Evolutionary conservation across 352 stramenopile genomes (phyloP).

Genomic region (Blastocystis sp.): DNA sequence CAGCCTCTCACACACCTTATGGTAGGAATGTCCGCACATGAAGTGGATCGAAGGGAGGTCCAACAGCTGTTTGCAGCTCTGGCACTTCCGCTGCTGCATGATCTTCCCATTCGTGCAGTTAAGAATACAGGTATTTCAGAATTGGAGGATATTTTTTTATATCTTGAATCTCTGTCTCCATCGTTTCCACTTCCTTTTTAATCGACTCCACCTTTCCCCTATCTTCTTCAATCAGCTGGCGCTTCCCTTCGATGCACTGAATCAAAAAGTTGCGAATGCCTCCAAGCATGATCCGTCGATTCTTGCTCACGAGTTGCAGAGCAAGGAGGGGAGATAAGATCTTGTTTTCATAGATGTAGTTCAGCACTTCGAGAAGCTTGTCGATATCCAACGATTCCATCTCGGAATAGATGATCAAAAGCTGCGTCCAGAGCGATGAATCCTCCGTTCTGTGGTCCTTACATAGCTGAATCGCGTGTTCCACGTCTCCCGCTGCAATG

Average conservation of each 20-base stretch:
- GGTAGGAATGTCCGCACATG: conserved; percentile 81
- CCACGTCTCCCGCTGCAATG: conserved; percentile 81
- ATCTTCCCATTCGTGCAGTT: conserved; percentile 9
- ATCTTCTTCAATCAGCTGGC: conserved; percentile 76
- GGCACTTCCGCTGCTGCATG: conserved; percentile 77
- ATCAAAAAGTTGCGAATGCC: conserved; percentile 78
- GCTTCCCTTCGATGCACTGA: conserved; percentile 73
- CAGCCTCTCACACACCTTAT: conserved; percentile 61
- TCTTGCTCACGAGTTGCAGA: conserved; percentile 73
- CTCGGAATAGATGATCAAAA: conserved; percentile 80
- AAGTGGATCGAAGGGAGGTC: conserved; percentile 83
- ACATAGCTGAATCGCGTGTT: conserved; percentile 78
- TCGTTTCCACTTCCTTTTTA: conserved; percentile 77
- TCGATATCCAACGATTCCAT: conserved; percentile 16
- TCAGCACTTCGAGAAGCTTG: conserved; percentile 14
- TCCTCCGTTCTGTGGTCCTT: conserved; percentile 80
- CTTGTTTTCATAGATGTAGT: conserved; percentile 55
- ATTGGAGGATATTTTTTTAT: conserved; percentile 65
- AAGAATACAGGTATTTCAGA: neutral
- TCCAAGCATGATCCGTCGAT: conserved; percentile 72
- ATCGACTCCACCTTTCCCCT: conserved; percentile 78
- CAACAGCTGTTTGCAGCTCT: conserved; percentile 78
- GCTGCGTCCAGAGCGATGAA: conserved; percentile 78
- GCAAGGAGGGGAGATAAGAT: conserved; percentile 66
- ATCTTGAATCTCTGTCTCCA: conserved; percentile 78